Evolutionary conservation across 2,329 filamentous ascomycete species (phyloP).

Genomic region (Periconia digitata): DNA sequence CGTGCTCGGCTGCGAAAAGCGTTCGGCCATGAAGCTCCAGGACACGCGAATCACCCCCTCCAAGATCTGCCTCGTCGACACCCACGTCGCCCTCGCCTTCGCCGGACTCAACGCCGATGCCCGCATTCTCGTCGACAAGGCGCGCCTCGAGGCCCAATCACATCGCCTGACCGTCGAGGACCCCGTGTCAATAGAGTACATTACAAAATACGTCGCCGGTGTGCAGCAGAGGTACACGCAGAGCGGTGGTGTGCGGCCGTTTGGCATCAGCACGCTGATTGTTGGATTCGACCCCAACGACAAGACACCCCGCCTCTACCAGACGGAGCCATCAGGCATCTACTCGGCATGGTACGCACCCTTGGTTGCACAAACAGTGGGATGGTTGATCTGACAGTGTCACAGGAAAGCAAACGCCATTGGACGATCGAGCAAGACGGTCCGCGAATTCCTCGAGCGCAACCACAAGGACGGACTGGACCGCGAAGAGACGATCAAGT

Average conservation of each 20-base stretch:
- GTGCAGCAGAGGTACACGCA: slow-evolving; percentile 99
- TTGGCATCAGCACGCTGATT: slow-evolving; percentile 96
- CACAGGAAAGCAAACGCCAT: slow-evolving; percentile 98
- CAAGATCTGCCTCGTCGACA: slow-evolving; percentile 95
- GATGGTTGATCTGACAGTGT: slow-evolving; percentile 12
- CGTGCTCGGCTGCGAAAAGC: slow-evolving; percentile 96
- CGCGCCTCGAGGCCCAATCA: slow-evolving; percentile 93
- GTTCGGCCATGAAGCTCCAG: slow-evolving; percentile 98
- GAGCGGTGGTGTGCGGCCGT: slow-evolving; percentile 96
- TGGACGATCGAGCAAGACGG: slow-evolving; percentile 96
- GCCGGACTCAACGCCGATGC: slow-evolving; percentile 97
- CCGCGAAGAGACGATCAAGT: slow-evolving; percentile 89
- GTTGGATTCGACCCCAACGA: slow-evolving; percentile 98
- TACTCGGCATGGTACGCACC: slow-evolving; percentile 89
- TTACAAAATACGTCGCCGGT: slow-evolving; percentile 96
- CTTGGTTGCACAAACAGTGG: background rate
- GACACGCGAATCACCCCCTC: slow-evolving; percentile 98
- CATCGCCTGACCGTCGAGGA: slow-evolving; percentile 97
- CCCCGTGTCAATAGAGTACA: slow-evolving; percentile 97
- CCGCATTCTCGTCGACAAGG: slow-evolving; percentile 97
- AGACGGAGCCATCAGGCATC: slow-evolving; percentile 99
- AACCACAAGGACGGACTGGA: slow-evolving; percentile 99
- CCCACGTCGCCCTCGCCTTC: slow-evolving; percentile 94
- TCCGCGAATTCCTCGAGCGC: slow-evolving; percentile 96
- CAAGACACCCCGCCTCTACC: slow-evolving; percentile 85